phyloP scores from a whole-genome alignment of 108 stramenopile species.

The Parietichytrium sp. region DNA sequence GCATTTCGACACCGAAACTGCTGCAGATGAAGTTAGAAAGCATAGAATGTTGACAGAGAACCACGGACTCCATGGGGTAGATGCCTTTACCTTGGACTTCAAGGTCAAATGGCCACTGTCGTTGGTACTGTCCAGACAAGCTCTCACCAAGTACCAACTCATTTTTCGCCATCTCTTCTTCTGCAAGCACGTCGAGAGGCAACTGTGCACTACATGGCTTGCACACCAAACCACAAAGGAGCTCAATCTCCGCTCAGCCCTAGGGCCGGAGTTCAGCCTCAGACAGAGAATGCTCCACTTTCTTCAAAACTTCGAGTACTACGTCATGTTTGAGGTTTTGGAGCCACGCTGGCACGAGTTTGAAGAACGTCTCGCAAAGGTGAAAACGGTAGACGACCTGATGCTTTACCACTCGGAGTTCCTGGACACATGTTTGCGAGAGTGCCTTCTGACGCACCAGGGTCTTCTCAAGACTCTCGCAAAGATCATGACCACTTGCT shows the following conservation, averaged over 20 bases:
- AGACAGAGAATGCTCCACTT: slow-evolving; percentile 96
- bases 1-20: no score
- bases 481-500: slow-evolving; percentile 54
- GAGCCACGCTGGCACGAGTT: slow-evolving; percentile 85
- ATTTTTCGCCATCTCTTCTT: slow-evolving; percentile 96
- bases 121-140: slow-evolving; percentile 73
- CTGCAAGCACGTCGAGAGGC: slow-evolving; percentile 92
- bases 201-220: slow-evolving; percentile 78
- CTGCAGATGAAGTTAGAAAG: not conserved
- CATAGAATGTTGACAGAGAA: not conserved
- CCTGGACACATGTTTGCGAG: slow-evolving; percentile 75
- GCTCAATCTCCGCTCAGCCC: slow-evolving; percentile 66
- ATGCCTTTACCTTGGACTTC: slow-evolving; percentile 81
- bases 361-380: slow-evolving; percentile 54
- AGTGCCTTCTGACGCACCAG: slow-evolving; percentile 85
- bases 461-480: slow-evolving; percentile 66
- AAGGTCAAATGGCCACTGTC: slow-evolving; percentile 83
- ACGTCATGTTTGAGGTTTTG: slow-evolving; percentile 92
- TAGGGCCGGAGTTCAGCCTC: slow-evolving; percentile 76
- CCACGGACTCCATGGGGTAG: slow-evolving; percentile 73
- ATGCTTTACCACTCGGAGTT: slow-evolving; percentile 75
- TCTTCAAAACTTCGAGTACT: slow-evolving; percentile 92
- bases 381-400: slow-evolving; percentile 79
- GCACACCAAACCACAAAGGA: slow-evolving; percentile 88
- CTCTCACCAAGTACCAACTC: slow-evolving; percentile 85